A percentile compares a stretch with the other conserved stretches of the same genome.
These are phyloP conservation scores for Clavispora carvajalis DNA, from an alignment of 805 yeast species.

Conservation along the genomic window DNA sequence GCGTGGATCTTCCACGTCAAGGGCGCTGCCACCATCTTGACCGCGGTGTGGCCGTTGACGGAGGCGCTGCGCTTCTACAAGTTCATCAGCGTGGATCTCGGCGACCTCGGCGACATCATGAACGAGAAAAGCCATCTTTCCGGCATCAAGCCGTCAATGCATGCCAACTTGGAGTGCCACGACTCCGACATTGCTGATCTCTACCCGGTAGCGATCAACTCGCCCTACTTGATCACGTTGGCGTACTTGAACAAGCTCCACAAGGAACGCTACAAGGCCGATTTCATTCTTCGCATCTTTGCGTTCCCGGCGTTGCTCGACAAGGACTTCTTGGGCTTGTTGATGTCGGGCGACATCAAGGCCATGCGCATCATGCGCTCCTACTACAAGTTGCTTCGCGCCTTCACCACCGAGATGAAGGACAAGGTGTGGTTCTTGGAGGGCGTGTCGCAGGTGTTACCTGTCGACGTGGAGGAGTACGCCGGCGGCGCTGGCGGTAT, in stretches of 20 bases:
- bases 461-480: conserved; percentile 87
- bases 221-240: conserved; percentile 83
- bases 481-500: conserved; percentile 84
- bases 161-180: conserved; percentile 69
- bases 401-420: conserved; percentile 80
- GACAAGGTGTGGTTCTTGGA: conserved; percentile 91
- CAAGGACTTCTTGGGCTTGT: conserved; percentile 65
- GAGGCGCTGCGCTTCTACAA: conserved; percentile 40
- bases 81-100: conserved; percentile 76
- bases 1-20: conserved; percentile 97
- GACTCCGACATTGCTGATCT: conserved; percentile 80
- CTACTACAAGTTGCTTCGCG: conserved; percentile 74
- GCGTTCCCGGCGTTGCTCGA: conserved; percentile 92
- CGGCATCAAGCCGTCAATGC: conserved; percentile 21
- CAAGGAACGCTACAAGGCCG: conserved; percentile 76
- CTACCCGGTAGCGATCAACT: conserved; percentile 76
- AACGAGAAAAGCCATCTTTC: conserved; percentile 31
- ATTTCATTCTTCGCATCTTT: conserved; percentile 80
- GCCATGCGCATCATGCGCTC: conserved; percentile 91
- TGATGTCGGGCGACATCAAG: conserved; percentile 78
- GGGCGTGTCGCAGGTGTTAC: conserved; percentile 75
- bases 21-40: conserved; percentile 92
- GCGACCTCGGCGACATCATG: conserved; percentile 77
- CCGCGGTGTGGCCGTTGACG: conserved; percentile 90
- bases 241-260: conserved; percentile 82